Conservation (phyloP, 2,329 filamentous ascomycete genomes). For the Cercospora beticola region DNA sequence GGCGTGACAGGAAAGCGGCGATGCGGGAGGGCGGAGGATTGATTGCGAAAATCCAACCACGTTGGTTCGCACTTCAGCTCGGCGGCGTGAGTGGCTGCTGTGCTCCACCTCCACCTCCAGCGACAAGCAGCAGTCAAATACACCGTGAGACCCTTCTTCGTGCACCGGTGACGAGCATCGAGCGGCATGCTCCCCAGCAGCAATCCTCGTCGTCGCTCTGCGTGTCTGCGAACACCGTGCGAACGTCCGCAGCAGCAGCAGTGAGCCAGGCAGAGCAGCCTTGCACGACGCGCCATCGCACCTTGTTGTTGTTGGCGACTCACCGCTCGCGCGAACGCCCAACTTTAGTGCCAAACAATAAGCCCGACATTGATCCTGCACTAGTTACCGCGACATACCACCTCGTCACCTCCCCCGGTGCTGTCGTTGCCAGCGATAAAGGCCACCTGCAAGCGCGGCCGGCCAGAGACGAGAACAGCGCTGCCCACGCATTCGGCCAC, state of each 20-base stretch:
- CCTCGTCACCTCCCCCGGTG: neutral
- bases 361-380: constrained; percentile 3
- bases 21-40: neutral
- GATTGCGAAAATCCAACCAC: neutral
- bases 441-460: neutral
- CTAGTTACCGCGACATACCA: neutral
- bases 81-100: neutral
- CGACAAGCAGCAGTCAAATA: neutral
- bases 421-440: neutral
- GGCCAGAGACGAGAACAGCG: constrained; percentile 11
- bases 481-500: neutral
- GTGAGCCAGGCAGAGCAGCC: neutral
- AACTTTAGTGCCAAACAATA: neutral
- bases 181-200: neutral
- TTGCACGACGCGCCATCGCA: neutral
- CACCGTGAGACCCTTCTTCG: neutral
- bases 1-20: neutral
- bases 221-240: neutral
- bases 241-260: neutral
- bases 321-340: neutral
- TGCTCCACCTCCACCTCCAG: neutral
- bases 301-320: neutral
- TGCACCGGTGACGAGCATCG: no score
- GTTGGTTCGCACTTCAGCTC: neutral
- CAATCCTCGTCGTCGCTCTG: neutral